phyloP scores from a whole-genome alignment of 2,329 filamentous ascomycete species.

The Sclerotinia sclerotiorum region DNA sequence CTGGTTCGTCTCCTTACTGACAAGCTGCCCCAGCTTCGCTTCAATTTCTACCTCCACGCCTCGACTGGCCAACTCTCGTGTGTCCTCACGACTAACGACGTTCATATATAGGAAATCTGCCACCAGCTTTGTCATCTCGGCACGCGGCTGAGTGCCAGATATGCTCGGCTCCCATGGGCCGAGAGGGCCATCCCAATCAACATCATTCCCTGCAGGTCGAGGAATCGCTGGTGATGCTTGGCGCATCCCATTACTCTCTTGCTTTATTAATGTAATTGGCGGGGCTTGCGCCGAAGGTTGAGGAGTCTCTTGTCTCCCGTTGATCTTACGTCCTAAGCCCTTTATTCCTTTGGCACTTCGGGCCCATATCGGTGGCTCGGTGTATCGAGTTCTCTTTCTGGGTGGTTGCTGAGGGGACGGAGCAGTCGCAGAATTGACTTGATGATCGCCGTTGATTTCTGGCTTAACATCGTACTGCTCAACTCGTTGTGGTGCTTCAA shows the following conservation, averaged over 20 bases:
- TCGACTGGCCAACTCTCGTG: slow-evolving; percentile 60
- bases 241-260: slow-evolving; percentile 35
- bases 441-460: slow-evolving; percentile 33
- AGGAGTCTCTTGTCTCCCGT: slow-evolving; percentile 28
- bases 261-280: slow-evolving; percentile 28
- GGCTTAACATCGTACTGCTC: slow-evolving; percentile 28
- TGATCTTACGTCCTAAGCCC: slow-evolving; percentile 30
- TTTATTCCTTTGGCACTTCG: slow-evolving; percentile 33
- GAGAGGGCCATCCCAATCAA: slow-evolving; percentile 39
- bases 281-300: slow-evolving; percentile 26
- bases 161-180: slow-evolving; percentile 67
- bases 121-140: slow-evolving; percentile 72
- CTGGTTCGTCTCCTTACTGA: slow-evolving; percentile 69
- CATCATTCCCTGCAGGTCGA: slow-evolving; percentile 23
- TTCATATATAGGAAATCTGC: slow-evolving; percentile 77
- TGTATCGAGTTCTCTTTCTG: slow-evolving; percentile 51
- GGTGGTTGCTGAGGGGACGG: slow-evolving; percentile 44
- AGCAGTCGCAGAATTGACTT: slow-evolving; percentile 24
- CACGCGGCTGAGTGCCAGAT: slow-evolving; percentile 66
- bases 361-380: slow-evolving; percentile 53
- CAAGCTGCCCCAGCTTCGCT: slow-evolving; percentile 83
- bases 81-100: slow-evolving; percentile 66
- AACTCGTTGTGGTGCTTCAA: slow-evolving; percentile 28
- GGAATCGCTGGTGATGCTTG: slow-evolving; percentile 27
- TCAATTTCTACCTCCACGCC: slow-evolving; percentile 87